Percentiles rank a stretch among this genome's conserved stretches.
Evolutionary conservation across 2,329 filamentous ascomycete genomes (phyloP).

Genomic region (Beauveria bassiana): DNA sequence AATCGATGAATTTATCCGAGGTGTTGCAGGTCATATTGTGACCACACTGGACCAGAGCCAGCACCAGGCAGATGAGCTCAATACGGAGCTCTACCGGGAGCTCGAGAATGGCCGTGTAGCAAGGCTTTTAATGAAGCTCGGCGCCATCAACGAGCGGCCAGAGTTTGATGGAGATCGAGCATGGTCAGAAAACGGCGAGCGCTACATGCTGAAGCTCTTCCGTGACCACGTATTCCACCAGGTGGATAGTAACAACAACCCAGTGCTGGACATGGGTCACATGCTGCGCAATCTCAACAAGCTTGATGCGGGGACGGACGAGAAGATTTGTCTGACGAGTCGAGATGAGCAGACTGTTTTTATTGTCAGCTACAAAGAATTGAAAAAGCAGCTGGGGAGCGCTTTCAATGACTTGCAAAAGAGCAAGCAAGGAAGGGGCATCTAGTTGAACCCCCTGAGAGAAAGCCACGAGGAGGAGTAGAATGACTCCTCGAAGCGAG

Average conservation of each 20-base stretch:
- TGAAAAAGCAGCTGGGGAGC: conserved; percentile 58
- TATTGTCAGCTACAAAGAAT: conserved; percentile 81
- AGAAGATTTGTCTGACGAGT: conserved; percentile 77
- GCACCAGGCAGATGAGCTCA: conserved; percentile 71
- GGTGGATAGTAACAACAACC: conserved; percentile 75
- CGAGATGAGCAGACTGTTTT: conserved; percentile 86
- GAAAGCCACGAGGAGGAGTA: not conserved
- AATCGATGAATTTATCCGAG: conserved; percentile 70
- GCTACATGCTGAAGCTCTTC: conserved; percentile 90
- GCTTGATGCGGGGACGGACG: conserved; percentile 80
- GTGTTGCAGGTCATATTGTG: conserved; percentile 71
- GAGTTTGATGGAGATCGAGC: conserved; percentile 69
- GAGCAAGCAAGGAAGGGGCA: conserved; percentile 28
- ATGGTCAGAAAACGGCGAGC: conserved; percentile 90
- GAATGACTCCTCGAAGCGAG: not conserved
- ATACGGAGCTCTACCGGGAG: conserved; percentile 65
- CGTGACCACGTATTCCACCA: conserved; percentile 97
- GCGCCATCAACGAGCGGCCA: conserved; percentile 80
- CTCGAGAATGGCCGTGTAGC: conserved; percentile 84
- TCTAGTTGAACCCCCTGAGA: conserved; percentile 22
- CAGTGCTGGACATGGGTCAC: conserved; percentile 80
- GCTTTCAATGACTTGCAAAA: conserved; percentile 54
- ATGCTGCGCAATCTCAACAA: conserved; percentile 85
- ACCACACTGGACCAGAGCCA: conserved; percentile 68
- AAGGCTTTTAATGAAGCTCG: conserved; percentile 73